Percentiles rank a stretch among this genome's conserved stretches.
Conservation (phyloP, 306 rosid species). For the Prosopis cineraria region DNA sequence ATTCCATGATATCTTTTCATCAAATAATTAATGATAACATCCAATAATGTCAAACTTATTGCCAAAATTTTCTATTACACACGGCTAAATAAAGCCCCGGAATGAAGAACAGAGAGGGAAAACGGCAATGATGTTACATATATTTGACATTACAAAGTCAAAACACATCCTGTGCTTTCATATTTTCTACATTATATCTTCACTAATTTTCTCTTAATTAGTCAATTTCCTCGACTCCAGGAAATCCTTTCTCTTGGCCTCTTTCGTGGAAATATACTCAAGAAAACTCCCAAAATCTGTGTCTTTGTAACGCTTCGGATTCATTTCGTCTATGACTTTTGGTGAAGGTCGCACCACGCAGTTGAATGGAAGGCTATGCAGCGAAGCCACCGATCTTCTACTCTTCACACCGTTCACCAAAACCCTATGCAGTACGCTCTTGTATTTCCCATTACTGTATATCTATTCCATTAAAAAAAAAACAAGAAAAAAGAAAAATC, state of each 20-base stretch:
- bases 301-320: conserved; percentile 80
- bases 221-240: conserved; percentile 70
- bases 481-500: not conserved
- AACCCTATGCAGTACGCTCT: conserved; percentile 86
- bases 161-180: not conserved
- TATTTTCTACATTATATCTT: not conserved
- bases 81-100: not conserved
- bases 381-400: conserved; percentile 73
- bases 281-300: conserved; percentile 67
- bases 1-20: not conserved
- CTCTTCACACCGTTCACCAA: conserved; percentile 62
- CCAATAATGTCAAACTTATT: not conserved
- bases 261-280: conserved; percentile 56
- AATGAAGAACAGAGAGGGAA: not conserved
- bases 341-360: conserved; percentile 54
- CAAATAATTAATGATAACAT: not conserved
- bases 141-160: conserved; percentile 1
- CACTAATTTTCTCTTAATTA: not conserved
- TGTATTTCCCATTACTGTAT: conserved; percentile 84
- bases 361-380: conserved; percentile 65
- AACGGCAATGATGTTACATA: not conserved
- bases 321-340: conserved; percentile 59
- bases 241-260: conserved; percentile 69
- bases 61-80: not conserved
- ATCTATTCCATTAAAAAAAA: conserved; percentile 46